These are phyloP conservation scores for Triticum urartu DNA, from an alignment of 176 grass and related monocot genomes.

Conservation along the genomic window DNA sequence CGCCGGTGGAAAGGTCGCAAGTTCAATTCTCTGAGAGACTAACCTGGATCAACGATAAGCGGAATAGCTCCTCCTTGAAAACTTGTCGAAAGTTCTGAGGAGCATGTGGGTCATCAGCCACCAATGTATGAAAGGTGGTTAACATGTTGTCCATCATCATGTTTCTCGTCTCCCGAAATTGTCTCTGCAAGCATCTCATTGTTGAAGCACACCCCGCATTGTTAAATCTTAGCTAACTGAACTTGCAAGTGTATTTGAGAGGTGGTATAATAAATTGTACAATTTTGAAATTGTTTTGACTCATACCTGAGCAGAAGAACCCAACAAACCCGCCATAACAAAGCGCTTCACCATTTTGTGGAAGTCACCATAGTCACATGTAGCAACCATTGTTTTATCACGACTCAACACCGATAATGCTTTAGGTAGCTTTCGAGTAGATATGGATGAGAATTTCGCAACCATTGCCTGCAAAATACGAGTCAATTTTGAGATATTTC, in stretches of 20 bases:
- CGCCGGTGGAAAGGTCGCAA: no score
- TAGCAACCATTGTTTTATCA: slow-evolving; percentile 75
- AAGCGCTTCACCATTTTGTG: slow-evolving; percentile 81
- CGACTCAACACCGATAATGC: slow-evolving; percentile 63
- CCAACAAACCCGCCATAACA: slow-evolving; percentile 56
- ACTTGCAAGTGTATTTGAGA: not conserved
- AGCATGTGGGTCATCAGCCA: slow-evolving; percentile 41
- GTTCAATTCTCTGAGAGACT: not conserved
- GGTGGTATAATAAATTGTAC: not conserved
- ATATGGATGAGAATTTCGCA: slow-evolving; percentile 72
- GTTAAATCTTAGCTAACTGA: not conserved
- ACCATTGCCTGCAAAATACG: slow-evolving; percentile 70
- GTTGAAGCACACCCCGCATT: not conserved
- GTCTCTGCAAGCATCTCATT: slow-evolving; percentile 40
- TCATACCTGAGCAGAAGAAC: slow-evolving; percentile 69
- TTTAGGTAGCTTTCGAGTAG: slow-evolving; percentile 66
- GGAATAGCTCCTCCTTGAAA: slow-evolving; percentile 68
- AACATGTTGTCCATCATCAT: slow-evolving; percentile 59
- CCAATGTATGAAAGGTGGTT: slow-evolving; percentile 27
- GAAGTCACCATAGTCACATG: slow-evolving; percentile 81
- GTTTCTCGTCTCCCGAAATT: slow-evolving; percentile 47
- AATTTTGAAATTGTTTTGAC: not conserved
- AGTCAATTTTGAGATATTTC: not conserved
- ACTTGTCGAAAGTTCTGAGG: slow-evolving; percentile 55
- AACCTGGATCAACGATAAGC: slow-evolving; percentile 68